Conservation (phyloP, 2,329 filamentous ascomycete species). For the Fusarium sp. region DNA sequence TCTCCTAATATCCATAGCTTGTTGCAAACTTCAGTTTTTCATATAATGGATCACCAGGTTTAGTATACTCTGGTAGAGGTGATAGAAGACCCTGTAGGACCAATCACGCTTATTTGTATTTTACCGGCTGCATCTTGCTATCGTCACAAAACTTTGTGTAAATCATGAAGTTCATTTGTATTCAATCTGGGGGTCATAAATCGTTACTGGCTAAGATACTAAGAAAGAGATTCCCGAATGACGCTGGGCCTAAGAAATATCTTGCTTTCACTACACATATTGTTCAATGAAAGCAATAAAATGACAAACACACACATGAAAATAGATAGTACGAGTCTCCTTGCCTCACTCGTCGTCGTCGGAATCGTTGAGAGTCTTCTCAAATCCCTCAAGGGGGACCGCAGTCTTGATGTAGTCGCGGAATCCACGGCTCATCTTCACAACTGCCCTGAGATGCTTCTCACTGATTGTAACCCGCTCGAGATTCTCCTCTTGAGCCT, state of each 20-base stretch:
- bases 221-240: not conserved
- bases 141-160: not conserved
- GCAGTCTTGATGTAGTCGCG: conserved; percentile 45
- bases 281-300: not conserved
- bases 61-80: not conserved
- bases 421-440: conserved; percentile 49
- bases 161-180: not conserved
- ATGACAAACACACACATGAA: no score
- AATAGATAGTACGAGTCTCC: not conserved
- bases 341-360: conserved; percentile 29
- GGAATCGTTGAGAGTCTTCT: conserved; percentile 29
- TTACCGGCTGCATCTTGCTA: not conserved
- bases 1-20: no score
- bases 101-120: not conserved
- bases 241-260: not conserved
- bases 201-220: not conserved
- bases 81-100: not conserved
- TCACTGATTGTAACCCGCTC: conserved; percentile 45
- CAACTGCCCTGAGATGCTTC: conserved; percentile 48
- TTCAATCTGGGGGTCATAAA: conserved; percentile 2
- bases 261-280: not conserved
- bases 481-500: conserved; percentile 48
- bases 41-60: not conserved
- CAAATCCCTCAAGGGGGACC: conserved; percentile 32
- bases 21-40: not conserved